Evolutionary conservation across 192 early-diverging fungal species (phyloP).

Genomic region (Coemansia aciculifera): DNA sequence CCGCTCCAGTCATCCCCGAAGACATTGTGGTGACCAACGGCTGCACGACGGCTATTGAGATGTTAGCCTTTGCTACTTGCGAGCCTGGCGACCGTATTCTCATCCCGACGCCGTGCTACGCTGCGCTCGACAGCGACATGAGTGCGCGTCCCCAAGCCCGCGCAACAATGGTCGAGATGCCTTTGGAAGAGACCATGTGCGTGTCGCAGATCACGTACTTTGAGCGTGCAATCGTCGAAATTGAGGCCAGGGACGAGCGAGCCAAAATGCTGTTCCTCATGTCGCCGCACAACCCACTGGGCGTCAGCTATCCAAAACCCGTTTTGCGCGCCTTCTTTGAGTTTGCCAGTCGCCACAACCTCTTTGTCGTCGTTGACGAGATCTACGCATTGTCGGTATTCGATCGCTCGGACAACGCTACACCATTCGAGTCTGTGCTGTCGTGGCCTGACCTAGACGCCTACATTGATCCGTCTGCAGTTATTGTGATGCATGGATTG

Average conservation of each 20-base stretch:
- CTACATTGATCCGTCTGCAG: conserved; percentile 61
- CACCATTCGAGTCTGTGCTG: conserved; percentile 68
- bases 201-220: conserved; percentile 56
- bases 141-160: conserved; percentile 54
- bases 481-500: conserved; percentile 76
- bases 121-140: conserved; percentile 70
- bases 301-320: conserved; percentile 56
- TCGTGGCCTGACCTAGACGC: conserved; percentile 58
- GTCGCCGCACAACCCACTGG: conserved; percentile 76
- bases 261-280: conserved; percentile 61
- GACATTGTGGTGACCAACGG: conserved; percentile 69
- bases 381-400: conserved; percentile 76
- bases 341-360: conserved; percentile 63
- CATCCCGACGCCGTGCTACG: conserved; percentile 76
- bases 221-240: conserved; percentile 45
- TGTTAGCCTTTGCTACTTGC: conserved; percentile 62
- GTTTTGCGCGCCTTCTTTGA: conserved; percentile 58
- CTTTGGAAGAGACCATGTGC: conserved; percentile 42
- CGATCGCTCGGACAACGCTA: conserved; percentile 25
- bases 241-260: conserved; percentile 45
- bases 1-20: conserved; percentile 39
- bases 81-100: conserved; percentile 74
- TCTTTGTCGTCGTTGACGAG: conserved; percentile 78
- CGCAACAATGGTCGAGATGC: conserved; percentile 56
- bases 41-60: conserved; percentile 64